Evolutionary conservation across 495 filamentous ascomycete species (phyloP).

Genomic region (Penicillium pancosmium): DNA sequence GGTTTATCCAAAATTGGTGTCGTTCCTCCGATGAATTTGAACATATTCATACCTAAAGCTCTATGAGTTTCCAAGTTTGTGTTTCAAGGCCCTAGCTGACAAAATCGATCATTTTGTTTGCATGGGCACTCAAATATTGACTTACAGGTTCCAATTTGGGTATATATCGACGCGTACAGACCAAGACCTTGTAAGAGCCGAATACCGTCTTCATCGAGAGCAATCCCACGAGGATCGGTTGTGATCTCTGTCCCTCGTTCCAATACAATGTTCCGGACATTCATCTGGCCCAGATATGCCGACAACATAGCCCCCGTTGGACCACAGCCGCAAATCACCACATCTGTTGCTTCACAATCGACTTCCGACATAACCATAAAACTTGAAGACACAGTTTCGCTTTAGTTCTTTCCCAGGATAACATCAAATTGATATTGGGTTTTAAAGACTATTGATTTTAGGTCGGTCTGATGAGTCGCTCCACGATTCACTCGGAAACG

Average conservation of each 20-base stretch:
- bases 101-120: too few relatives aligned
- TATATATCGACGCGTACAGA: constrained; percentile 40
- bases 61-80: too few relatives aligned
- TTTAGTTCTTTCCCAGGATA: neutral
- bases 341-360: constrained; percentile 34
- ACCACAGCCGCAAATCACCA: constrained; percentile 43
- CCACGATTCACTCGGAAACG: neutral
- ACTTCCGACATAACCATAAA: constrained; percentile 1
- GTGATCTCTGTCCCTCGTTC: constrained; percentile 48
- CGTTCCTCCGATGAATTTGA: constrained; percentile 36
- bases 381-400: neutral
- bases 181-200: constrained; percentile 48
- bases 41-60: constrained; percentile 28
- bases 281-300: constrained; percentile 33
- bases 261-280: constrained; percentile 36
- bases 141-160: constrained; percentile 35
- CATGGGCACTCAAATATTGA: neutral
- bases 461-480: neutral
- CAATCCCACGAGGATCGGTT: constrained; percentile 53
- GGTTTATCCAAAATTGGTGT: constrained; percentile 21
- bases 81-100: too few relatives aligned
- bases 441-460: neutral
- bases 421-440: neutral
- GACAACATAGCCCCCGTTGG: constrained; percentile 40
- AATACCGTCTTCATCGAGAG: constrained; percentile 52